Base-by-base conservation (phyloP, 2,329 filamentous ascomycete species). In the Exophiala sp. region DNA sequence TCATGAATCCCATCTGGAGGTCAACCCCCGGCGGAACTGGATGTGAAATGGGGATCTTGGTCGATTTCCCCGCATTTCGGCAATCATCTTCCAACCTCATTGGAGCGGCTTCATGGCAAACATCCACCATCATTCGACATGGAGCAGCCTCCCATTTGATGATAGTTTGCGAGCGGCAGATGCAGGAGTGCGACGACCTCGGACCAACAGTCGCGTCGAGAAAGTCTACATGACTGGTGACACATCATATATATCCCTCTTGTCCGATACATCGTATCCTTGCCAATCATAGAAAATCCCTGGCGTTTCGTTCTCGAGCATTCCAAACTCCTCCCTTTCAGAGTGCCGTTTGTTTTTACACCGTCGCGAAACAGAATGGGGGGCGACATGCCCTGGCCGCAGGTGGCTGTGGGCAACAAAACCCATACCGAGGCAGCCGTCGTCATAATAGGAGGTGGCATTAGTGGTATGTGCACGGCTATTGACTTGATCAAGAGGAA, bases 361-460 rank as follows among this genome's bases (percentile, higher is more conserved):
- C 20, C 24, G 24, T 32, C 21, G 20, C 12, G 34, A 21, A 9
- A 14, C 29, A 49, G 9, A 24, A 62, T 62, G 60, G 54, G 43
- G 18, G 56, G 58, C n/a, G 54, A 61, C 33, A 54, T 57, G 54
- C 56, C 58, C 12, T 62, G 60, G 60, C 58, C 60, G 16, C 59
- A 61, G 24, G 54, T 62, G 33, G 58, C 56, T 16, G 54, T 58
- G 47, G 59, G 58, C 35, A 62, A 62, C 50, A 62, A 60, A 41
- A 54, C 59, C 20, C 54, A 78, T 55, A 78, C 75, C 6, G 71
- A 76, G 57, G 76, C 79, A 1, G 75, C 77, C 2, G 79, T 83
- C 1, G 75, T 82, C 35, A 83, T 83, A 47, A 78, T 84, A 34
- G 80, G 80, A 3, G 80, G 77, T 6, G 78, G 78, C 0, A 74